Evolutionary conservation across 192 early-diverging fungal genomes (phyloP), one percentile per base, ranked within the genome.

Genomic region (Pilaira anomala): DNA sequence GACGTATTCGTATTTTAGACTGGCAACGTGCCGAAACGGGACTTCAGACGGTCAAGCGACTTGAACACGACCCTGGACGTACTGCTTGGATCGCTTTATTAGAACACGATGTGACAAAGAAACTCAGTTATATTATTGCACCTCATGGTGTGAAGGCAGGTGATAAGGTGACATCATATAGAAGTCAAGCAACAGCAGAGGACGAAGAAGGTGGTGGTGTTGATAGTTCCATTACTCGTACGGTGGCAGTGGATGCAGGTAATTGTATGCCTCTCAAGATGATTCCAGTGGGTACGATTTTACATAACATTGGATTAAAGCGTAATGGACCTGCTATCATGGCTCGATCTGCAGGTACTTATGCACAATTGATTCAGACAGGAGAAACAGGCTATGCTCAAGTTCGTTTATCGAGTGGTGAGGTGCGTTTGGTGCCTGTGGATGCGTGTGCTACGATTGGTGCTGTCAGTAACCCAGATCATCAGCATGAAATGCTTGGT

Each of bases 11-110:
- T 51, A 71, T 88, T 28, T 81, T 98, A 11, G 96, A 98, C 65
- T 98, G 93, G 76, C 71, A 80, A 65, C 91, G 96, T 64, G 65
- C 56, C 33, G 83, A 84, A 60, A 73, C 85, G 0, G 94, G 92
- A 1, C 77, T 82, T 11, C 91, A 93, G 56, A 74, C 87, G 58
- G 93, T 98, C 9, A 76, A 93, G 46, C 83, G 96, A n/a, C 76
- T 95, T 26, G 96, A 98, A 76, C 93, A 95, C 67, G 96, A 98
- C 70, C 96, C 96, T 30, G 93, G 93, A 65, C 79, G 96, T 16
- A 86, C 83, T 36, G 94, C 88, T 14, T 89, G 91, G 68, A 86
- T 98, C 55, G 89, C 91, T 12, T 74, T 98, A 68, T 82, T 98
- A 67, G 82, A 84, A 49, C 85, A 93, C 69, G 79, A 90, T 59